Conservation (phyloP, 1,284 basidiomycete species). For the Apiotrichum porosum region DNA sequence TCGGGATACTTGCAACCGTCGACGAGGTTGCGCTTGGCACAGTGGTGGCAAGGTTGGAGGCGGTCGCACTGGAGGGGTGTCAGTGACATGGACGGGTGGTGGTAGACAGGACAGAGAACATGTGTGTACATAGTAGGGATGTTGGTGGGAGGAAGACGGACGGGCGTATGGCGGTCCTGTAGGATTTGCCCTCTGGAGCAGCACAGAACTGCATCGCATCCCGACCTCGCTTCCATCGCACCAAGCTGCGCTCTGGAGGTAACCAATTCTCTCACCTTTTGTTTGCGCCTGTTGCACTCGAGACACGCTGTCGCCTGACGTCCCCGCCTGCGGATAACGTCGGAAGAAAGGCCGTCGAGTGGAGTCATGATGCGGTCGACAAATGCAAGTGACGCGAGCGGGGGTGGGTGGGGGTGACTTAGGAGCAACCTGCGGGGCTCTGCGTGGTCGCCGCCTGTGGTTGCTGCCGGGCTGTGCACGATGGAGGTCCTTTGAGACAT, state of each 20-base stretch:
- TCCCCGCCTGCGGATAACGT: slow-evolving; percentile 13
- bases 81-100: background rate
- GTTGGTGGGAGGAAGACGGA: too few species aligned
- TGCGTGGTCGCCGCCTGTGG: too few species aligned
- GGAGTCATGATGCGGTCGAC: slow-evolving; percentile 11
- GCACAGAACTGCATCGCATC: too few species aligned
- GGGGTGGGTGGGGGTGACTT: background rate
- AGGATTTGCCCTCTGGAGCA: too few species aligned
- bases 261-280: slow-evolving; percentile 23
- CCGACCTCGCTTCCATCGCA: too few species aligned
- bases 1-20: slow-evolving; percentile 19
- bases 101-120: too few species aligned
- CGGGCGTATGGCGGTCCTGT: too few species aligned
- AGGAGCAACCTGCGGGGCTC: too few species aligned
- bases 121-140: too few species aligned
- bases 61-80: slow-evolving; percentile 21
- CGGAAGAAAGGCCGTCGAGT: background rate
- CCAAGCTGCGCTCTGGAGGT: too few species aligned
- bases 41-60: slow-evolving; percentile 22
- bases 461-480: too few species aligned
- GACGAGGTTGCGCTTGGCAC: slow-evolving; percentile 20
- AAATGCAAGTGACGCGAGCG: background rate
- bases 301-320: slow-evolving; percentile 25
- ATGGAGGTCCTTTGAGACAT: too few species aligned
- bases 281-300: slow-evolving; percentile 28